These are phyloP conservation scores for Fusarium sterilihyphosum DNA, from an alignment of 2,329 filamentous ascomycete species.

Conservation along the genomic window DNA sequence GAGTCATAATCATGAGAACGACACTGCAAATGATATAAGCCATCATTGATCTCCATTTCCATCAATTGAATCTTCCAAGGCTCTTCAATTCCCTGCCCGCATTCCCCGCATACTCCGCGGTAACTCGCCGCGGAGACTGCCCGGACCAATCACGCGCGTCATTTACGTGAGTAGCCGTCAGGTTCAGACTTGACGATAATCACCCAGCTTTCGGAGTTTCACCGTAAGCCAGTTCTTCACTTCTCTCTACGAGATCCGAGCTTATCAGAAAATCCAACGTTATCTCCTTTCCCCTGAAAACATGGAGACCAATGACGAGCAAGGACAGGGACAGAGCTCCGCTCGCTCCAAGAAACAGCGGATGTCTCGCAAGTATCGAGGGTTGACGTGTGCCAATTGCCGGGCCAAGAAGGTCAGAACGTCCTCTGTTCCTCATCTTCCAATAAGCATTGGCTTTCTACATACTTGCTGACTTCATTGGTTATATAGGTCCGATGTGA, in stretches of 20 bases:
- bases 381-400: neutral
- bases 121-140: neutral
- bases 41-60: neutral
- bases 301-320: neutral
- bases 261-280: neutral
- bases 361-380: neutral
- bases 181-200: neutral
- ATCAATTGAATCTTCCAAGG: neutral
- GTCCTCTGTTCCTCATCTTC: neutral
- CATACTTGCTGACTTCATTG: neutral
- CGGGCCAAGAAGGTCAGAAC: neutral
- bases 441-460: rapidly evolving
- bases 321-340: neutral
- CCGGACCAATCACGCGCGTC: neutral
- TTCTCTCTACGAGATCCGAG: neutral
- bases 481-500: neutral
- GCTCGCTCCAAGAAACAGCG: conserved; percentile 5
- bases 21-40: neutral
- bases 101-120: neutral
- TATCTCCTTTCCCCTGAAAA: neutral
- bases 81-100: neutral
- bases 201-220: neutral
- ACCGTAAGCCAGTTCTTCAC: neutral
- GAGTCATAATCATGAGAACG: neutral
- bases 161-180: neutral